Conservation (phyloP, 23 red algal species). For the Gracilaria caudata region DNA sequence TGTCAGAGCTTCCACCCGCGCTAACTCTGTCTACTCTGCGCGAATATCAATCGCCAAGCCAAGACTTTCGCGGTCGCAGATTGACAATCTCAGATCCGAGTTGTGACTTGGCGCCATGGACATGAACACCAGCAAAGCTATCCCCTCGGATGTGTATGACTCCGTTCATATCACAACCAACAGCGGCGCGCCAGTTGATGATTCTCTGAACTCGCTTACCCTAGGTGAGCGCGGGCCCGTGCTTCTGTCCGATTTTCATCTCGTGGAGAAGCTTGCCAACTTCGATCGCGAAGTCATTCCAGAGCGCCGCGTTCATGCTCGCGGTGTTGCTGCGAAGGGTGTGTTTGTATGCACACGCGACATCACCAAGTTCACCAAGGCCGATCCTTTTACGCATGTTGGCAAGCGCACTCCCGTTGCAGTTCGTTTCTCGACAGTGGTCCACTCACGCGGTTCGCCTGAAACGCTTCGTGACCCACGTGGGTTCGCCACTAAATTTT, state of each 20-base stretch:
- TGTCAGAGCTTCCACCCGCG: not conserved
- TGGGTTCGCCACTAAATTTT: conserved; percentile 97
- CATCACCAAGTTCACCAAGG: conserved; percentile 82
- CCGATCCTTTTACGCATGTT: conserved; percentile 84
- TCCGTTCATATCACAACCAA: conserved; percentile 84
- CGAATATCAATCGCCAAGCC: not conserved
- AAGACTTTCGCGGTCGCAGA: not conserved
- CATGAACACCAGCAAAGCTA: conserved; percentile 43
- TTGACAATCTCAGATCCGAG: not conserved
- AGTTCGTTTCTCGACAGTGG: conserved; percentile 96
- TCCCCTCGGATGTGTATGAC: conserved; percentile 41
- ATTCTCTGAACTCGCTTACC: conserved; percentile 86
- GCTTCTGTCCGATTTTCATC: conserved; percentile 91
- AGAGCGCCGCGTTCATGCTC: conserved; percentile 94
- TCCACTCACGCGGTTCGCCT: conserved; percentile 91
- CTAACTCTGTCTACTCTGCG: not conserved
- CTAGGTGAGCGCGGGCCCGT: conserved; percentile 89
- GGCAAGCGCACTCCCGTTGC: conserved; percentile 87
- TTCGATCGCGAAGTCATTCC: conserved; percentile 94
- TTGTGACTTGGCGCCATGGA: not conserved
- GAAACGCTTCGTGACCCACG: conserved; percentile 98
- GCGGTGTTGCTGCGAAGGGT: conserved; percentile 84
- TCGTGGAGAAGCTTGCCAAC: conserved; percentile 97
- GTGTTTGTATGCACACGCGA: conserved; percentile 87
- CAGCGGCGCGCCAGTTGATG: conserved; percentile 83